Percentiles rank a stretch among this genome's conserved stretches.
Conservation (phyloP, 805 yeast species). For the Saccharomycopsis schoenii region DNA sequence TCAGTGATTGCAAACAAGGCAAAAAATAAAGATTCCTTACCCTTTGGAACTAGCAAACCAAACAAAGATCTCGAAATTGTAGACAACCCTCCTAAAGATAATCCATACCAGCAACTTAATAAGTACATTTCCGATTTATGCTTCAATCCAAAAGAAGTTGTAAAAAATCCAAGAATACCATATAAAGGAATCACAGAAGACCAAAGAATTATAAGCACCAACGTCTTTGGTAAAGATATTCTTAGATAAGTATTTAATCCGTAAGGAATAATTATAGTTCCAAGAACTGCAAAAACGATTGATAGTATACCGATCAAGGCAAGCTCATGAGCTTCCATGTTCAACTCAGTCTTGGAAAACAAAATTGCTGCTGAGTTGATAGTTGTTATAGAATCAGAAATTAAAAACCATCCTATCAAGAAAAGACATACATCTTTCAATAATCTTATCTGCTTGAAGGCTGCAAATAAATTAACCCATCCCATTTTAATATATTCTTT, state of each 20-base stretch:
- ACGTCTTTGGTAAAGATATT: conserved; percentile 36
- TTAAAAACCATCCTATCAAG: conserved; percentile 64
- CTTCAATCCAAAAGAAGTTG: conserved; percentile 45
- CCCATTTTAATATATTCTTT: conserved; percentile 42
- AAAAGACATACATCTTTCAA: conserved; percentile 59
- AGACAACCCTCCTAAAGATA: conserved; percentile 63
- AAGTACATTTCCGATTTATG: conserved; percentile 59
- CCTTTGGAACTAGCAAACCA: conserved; percentile 60
- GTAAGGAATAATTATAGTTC: conserved; percentile 51
- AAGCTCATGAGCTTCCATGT: conserved; percentile 57
- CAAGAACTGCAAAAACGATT: conserved; percentile 56
- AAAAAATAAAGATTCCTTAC: conserved; percentile 67
- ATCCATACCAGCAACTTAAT: conserved; percentile 66
- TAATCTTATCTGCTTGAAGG: conserved; percentile 50
- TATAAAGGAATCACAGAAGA: conserved; percentile 61
- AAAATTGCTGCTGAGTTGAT: conserved; percentile 71
- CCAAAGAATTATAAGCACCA: conserved; percentile 47
- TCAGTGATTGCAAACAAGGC: conserved; percentile 71
- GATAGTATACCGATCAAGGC: conserved; percentile 58
- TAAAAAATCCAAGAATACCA: conserved; percentile 58
- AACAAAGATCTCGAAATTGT: conserved; percentile 62
- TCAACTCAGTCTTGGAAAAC: conserved; percentile 61
- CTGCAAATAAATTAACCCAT: conserved; percentile 46
- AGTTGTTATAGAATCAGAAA: conserved; percentile 68
- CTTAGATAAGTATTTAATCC: conserved; percentile 28